Conservation (phyloP, 331 rosid genomes). For the Prunus yedoensis region DNA sequence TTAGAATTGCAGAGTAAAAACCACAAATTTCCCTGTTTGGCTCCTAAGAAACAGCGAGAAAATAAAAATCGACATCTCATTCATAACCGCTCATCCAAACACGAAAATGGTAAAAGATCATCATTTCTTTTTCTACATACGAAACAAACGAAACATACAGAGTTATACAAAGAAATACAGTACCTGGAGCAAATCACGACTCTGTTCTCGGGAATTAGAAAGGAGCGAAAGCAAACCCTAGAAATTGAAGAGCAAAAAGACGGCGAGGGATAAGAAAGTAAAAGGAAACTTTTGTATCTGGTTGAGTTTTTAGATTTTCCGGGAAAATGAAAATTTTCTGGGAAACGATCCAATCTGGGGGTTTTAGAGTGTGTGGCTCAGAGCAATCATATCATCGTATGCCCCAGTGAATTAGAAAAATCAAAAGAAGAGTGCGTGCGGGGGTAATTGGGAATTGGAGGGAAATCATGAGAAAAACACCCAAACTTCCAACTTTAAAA, state of each 20-base stretch:
- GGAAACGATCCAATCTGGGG: slow-evolving; percentile 7
- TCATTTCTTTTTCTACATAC: neutral
- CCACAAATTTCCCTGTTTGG: neutral
- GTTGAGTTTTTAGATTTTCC: neutral
- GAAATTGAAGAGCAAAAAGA: neutral
- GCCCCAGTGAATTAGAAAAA: neutral
- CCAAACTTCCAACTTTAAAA: slow-evolving; percentile 5
- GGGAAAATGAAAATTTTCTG: neutral
- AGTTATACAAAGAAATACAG: neutral
- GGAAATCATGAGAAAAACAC: slow-evolving; percentile 43
- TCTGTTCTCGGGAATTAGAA: neutral
- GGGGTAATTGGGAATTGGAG: slow-evolving; percentile 37
- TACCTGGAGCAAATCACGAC: slow-evolving; percentile 1
- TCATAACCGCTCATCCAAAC: neutral
- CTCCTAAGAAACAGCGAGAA: neutral
- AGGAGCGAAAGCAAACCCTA: slow-evolving; percentile 16
- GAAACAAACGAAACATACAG: neutral
- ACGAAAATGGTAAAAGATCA: neutral
- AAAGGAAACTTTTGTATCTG: neutral
- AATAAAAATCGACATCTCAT: neutral
- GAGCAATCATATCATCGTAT: slow-evolving; percentile 11
- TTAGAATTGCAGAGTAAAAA: neutral
- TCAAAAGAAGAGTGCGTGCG: neutral
- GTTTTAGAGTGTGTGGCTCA: slow-evolving; percentile 26
- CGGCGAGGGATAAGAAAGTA: neutral